Conservation (phyloP, 306 rosid genomes). For the Prunus mongolica region DNA sequence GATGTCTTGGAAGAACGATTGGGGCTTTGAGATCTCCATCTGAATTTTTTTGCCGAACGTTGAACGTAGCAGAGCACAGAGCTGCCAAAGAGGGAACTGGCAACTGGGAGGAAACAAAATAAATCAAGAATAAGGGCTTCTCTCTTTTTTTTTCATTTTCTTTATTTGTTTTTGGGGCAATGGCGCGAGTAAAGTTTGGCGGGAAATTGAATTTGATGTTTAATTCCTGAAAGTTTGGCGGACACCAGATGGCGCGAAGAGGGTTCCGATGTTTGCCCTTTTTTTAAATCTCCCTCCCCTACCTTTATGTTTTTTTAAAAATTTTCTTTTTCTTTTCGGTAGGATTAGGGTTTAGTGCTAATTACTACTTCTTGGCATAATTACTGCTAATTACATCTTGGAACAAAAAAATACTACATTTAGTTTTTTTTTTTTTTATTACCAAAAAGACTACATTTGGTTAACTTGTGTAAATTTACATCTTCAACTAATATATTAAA, state of each 20-base stretch:
- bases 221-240: not conserved
- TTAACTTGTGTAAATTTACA: too few relatives aligned
- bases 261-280: not conserved
- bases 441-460: too few relatives aligned
- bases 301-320: too few relatives aligned
- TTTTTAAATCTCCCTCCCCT: too few relatives aligned
- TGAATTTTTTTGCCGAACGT: not conserved
- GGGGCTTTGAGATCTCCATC: constrained; percentile 39
- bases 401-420: too few relatives aligned
- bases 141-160: not conserved
- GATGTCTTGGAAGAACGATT: constrained; percentile 42
- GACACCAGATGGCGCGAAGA: not conserved
- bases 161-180: not conserved
- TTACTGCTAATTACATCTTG: too few relatives aligned
- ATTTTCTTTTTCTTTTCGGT: too few relatives aligned
- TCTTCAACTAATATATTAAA: fast-evolving
- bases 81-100: not conserved
- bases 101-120: too few relatives aligned
- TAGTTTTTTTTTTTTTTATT: too few relatives aligned
- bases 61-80: not conserved
- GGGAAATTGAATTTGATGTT: constrained; percentile 39
- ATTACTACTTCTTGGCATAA: too few relatives aligned
- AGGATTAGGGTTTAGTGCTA: too few relatives aligned
- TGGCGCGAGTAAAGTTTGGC: constrained; percentile 40
- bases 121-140: not conserved